Base-by-base conservation (phyloP, 2,329 filamentous ascomycete genomes). In the Biscogniauxia sp. region DNA sequence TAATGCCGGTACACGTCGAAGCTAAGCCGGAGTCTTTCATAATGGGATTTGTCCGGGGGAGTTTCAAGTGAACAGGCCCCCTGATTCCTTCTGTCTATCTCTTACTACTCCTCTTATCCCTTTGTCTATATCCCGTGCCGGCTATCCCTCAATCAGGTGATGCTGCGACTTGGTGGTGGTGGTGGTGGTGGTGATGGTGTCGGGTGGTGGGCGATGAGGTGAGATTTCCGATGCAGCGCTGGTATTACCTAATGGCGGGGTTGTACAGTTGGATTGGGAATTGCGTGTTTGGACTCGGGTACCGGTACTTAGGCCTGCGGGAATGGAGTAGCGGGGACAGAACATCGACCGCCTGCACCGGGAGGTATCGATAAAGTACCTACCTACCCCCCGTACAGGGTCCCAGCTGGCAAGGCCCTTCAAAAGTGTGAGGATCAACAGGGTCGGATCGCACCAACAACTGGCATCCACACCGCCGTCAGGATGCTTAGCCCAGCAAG, bases 271-370 rank as follows among this genome's bases (percentile, higher is more conserved):
- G 50, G 23, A 20, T 5, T 23, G 51, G 53, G 25, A 26, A 59
- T 53, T 51, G 56, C 26, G 45, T 32, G 5, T 50, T 55, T 49
- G 54, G 15, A 1, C 11, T 2, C 37, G 37, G 37, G 66, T 68
- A 68, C 62, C 54, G 54, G 61, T 68, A 68, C 66, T 45, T 32
- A 55, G 59, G 25, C 50, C 50, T 58, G 58, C 53, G 53, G 60
- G 51, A 55, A 57, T 26, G 41, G 53, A 59, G 51, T 32, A 54
- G 57, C 61, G 64, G 63, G 56, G 63, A 57, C 57, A 56, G 50
- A 54, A 57, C 52, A 51, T 53, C 59, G 55, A 53, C 51, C 28
- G n/a, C 28, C 20, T 20, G 32, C 54, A 3, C 37, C 23, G 19
- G 20, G 20, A 56, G 37, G 37, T 45, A 45, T 45, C 15, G 37